Evolutionary conservation across 345 rosid species (phyloP), one percentile per base, ranked within the genome.

Genomic region (Aquilaria malaccensis): DNA sequence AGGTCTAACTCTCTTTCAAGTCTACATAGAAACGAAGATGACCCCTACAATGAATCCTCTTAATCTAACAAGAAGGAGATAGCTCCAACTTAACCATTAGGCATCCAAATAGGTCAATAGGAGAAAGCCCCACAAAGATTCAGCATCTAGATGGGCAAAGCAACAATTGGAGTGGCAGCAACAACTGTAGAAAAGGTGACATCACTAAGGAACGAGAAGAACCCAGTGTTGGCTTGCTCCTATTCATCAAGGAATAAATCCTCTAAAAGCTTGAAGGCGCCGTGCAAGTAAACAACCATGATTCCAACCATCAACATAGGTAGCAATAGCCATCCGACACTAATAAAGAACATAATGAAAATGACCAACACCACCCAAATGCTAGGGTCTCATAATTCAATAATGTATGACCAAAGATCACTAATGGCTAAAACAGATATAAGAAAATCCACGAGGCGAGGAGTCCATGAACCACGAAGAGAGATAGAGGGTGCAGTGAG

Each of bases 261-360:
- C 75, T 89, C 97, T 0, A 91, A 95, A 58, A 83, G 81, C 74
- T 86, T 84, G 72, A 89, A 89, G 13, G 97, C 95, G 4, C 91
- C 97, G 30, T 86, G 97, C 4, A 83, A 58, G 67, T 87, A 85
- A 50, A 89, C 88, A 14, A 89, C 76, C 13, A 82, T 94, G 5
- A 77, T 67, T 14, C 95, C 95, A 56, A 83, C 48, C 95, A 87
- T 72, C 65, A 75, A 31, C 47, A 87, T 89, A 2, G 91, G 85
- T 41, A 84, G 85, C 68, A 85, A 32, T 43, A 87, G 75, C 41
- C 91, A 87, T 43, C 91, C 95, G 2, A 87, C 91, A 73, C 81
- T 83, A 49, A 91, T 87, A 81, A 87, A 76, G 65, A 85, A 87
- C 64, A 87, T 83, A 13, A 87, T 88, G 2, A 85, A 77, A 9